Conservation (phyloP, 208 protist species). For the Acanthamoeba healyi region DNA sequence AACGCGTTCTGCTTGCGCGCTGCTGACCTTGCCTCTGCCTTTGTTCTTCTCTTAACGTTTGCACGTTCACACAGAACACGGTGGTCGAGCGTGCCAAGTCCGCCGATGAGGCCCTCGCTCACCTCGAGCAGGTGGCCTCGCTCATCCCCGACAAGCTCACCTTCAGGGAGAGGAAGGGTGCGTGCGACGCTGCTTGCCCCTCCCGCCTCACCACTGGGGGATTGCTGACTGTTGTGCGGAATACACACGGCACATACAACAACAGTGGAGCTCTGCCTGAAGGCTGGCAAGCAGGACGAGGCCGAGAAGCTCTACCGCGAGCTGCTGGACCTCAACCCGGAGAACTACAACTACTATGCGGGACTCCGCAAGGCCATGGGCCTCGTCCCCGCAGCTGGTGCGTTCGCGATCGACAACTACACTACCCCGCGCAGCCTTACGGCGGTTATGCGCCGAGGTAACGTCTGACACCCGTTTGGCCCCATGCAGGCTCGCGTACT, state of each 20-base stretch:
- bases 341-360: slow-evolving; percentile 52
- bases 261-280: slow-evolving; percentile 38
- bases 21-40: background rate
- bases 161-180: slow-evolving; percentile 32
- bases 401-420: no score
- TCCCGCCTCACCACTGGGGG: background rate
- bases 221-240: no score
- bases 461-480: no score
- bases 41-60: background rate
- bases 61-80: background rate
- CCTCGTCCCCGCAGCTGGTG: background rate
- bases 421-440: no score
- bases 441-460: no score
- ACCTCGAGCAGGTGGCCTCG: slow-evolving; percentile 6
- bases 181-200: background rate
- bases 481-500: background rate
- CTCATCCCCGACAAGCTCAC: slow-evolving; percentile 58
- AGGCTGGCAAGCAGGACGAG: slow-evolving; percentile 5
- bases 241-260: background rate
- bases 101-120: background rate
- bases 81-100: slow-evolving; percentile 12
- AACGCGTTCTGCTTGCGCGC: background rate
- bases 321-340: slow-evolving; percentile 37
- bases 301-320: slow-evolving; percentile 44
- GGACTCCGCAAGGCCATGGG: background rate